Conservation (phyloP, 2,329 filamentous ascomycete species). For the Clarireedia monteithiana region DNA sequence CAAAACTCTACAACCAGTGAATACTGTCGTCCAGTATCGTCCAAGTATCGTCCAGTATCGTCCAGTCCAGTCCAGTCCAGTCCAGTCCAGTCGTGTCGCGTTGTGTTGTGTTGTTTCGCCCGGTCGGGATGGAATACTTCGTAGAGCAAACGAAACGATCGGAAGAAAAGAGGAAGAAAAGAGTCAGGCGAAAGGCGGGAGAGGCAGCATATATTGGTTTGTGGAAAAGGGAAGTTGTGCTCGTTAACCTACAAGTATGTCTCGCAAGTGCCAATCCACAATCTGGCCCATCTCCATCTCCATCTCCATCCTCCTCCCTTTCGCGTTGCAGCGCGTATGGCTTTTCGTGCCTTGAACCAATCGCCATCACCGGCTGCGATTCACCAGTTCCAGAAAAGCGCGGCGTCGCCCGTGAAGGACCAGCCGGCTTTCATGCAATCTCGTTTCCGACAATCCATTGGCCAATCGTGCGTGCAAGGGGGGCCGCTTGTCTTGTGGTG, state of each 20-base stretch:
- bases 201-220: constrained; percentile 2
- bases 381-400: not conserved
- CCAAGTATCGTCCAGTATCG: too few species aligned
- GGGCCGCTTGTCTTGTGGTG: not conserved
- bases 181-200: not conserved
- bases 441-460: not conserved
- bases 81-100: not conserved
- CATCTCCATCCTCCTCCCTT: not conserved
- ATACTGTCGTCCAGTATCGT: not conserved
- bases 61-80: too few species aligned
- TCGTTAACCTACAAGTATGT: not conserved
- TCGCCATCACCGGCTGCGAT: not conserved
- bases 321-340: constrained; percentile 5
- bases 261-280: not conserved
- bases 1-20: too few species aligned
- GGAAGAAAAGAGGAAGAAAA: not conserved
- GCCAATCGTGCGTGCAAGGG: not conserved
- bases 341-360: constrained; percentile 1
- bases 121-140: too few species aligned
- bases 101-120: too few species aligned
- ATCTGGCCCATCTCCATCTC: too few species aligned
- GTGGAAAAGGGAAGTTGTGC: not conserved
- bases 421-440: not conserved
- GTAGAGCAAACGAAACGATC: not conserved
- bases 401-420: not conserved